Evolutionary conservation across 768 basidiomycete genomes (phyloP), one percentile per base, ranked within the genome.

Genomic region (Coprinopsis strossmayeri): DNA sequence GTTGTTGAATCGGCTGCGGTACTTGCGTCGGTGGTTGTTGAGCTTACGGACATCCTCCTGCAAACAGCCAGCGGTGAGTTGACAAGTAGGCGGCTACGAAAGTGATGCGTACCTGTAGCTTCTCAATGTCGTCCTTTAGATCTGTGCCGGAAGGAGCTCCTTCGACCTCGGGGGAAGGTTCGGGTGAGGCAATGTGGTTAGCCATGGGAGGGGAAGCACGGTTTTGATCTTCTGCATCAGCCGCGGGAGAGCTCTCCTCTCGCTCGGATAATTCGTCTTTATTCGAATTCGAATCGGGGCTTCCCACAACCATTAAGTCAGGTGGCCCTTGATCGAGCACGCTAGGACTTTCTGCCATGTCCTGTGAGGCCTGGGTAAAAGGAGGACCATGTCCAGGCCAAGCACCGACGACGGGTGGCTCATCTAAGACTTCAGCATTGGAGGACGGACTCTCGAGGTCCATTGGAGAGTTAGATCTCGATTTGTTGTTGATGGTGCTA

Each of bases 401-500:
- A 23, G 71, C 71, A 21, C 71, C 73, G 11, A 76, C 56, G 5
- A 74, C 54, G 34, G 56, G 56, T 20, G 70, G 72, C 18, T 76
- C 75, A 4, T 53, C 37, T 11, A n/a, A 3, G 9, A 12, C 39
- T 13, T 68, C 63, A 0, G 69, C 65, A 2, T n/a, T n/a, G n/a
- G n/a, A n/a, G n/a, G n/a, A n/a, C n/a, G 73, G 70, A 20, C 69
- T 73, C 11, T 66, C 66, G 3, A 77, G 61, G 17, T 74, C 73
- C 69, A 78, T 76, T 0, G 76, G 73, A 4, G 77, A 74, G 37
- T 64, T 65, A 21, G 74, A 73, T 34, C 68, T 65, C 1, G 69
- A 71, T 26, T 53, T 53, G 30, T 49, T n/a, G n/a, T 20, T 5
- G 12, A 9, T 23, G 21, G 27, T 12, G 17, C n/a, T n/a, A n/a